Evolutionary conservation across 2,329 filamentous ascomycete species (phyloP), one percentile per base, ranked within the genome.

Genomic region (Kalaharituber pfeilii): DNA sequence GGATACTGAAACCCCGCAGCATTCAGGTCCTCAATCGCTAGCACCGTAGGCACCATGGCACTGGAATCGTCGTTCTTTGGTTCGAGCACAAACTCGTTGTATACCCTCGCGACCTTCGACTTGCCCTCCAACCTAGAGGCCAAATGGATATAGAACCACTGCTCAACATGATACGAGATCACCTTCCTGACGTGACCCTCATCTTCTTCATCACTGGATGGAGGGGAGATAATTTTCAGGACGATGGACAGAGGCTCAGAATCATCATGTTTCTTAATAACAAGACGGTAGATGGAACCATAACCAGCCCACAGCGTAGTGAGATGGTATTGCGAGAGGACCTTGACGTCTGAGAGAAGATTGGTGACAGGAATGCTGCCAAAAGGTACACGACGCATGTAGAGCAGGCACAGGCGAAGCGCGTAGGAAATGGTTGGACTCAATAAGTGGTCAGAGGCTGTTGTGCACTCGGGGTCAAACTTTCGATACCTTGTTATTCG

Each of bases 101-200:
- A 50, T 29, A 3, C 20, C 26, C 11, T 13, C 13, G 47, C 47
- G 11, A 50, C 47, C 47, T 50, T 50, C 42, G 42, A 20, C 22
- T 25, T 25, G 15, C 47, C 54, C 20, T 67, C 63, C 1, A 83
- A 64, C 0, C 62, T 63, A 0, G 76, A 74, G 0, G 76, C 77
- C 9, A 83, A 65, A 2, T 73, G 64, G 1, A 68, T 69, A 63
- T 84, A 84, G 59, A 84, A 84, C 59, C 74, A 74, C 62, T 80
- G 78, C 65, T 84, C 80, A 2, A 81, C 77, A 47, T 79, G 71
- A 59, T 84, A 84, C 62, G 78, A 81, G 26, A 82, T 65, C 56
- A 83, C 73, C 62, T 84, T 84, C 5, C 80, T 73, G 0, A 77
- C 61, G 59, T 83, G 79, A 0, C 59, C 62, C 53, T 62, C 61